These are phyloP conservation scores for Trichoderma asperelloides DNA, from an alignment of 495 filamentous ascomycete genomes.

Conservation along the genomic window DNA sequence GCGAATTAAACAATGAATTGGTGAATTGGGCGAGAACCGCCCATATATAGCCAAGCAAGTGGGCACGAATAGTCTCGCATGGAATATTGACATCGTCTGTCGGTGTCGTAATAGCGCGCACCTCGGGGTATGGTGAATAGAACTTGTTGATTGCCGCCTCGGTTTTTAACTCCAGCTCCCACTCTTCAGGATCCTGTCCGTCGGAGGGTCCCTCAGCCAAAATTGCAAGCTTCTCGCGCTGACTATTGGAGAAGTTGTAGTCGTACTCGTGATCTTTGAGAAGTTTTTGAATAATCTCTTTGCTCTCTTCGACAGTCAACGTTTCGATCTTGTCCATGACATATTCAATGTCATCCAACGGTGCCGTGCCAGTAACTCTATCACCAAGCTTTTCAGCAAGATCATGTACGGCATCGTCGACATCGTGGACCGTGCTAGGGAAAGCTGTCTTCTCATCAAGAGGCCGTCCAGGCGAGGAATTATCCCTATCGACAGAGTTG, in stretches of 20 bases:
- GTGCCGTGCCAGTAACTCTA: slow-evolving; percentile 16
- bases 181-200: slow-evolving; percentile 24
- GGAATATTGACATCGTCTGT: slow-evolving; percentile 25
- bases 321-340: slow-evolving; percentile 29
- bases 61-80: slow-evolving; percentile 29
- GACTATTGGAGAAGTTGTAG: slow-evolving; percentile 28
- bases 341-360: slow-evolving; percentile 29
- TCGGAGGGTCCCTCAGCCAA: slow-evolving; percentile 22
- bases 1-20: slow-evolving; percentile 32
- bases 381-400: slow-evolving; percentile 22
- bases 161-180: slow-evolving; percentile 28
- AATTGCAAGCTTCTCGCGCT: slow-evolving; percentile 26
- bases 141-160: slow-evolving; percentile 31
- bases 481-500: not conserved
- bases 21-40: slow-evolving; percentile 29
- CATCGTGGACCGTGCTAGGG: not conserved
- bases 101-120: slow-evolving; percentile 32
- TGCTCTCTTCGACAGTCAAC: slow-evolving; percentile 28
- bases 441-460: not conserved
- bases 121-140: slow-evolving; percentile 37
- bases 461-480: not conserved
- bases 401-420: not conserved
- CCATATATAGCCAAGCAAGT: slow-evolving; percentile 32
- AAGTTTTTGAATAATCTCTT: slow-evolving; percentile 23
- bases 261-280: slow-evolving; percentile 27